Conservation (phyloP, 257 asterid genomes). For the Scutellaria minor region DNA sequence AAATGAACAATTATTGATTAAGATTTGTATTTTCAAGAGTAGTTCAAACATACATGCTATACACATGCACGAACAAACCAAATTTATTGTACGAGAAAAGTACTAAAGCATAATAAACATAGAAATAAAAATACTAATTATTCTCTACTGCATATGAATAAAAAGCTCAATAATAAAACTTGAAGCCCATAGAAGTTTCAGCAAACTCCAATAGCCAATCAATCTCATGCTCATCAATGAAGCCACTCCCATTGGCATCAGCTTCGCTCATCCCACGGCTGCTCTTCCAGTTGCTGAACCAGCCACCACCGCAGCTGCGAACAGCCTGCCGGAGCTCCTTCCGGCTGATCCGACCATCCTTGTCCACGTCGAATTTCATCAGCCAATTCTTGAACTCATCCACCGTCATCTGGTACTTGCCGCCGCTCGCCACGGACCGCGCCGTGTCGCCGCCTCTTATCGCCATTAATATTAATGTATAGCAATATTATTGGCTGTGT, state of each 20-base stretch:
- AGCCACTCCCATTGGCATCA: slow-evolving; percentile 41
- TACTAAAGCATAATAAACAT: no score
- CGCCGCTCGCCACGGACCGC: slow-evolving; percentile 31
- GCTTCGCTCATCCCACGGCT: slow-evolving; percentile 42
- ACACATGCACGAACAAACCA: neutral
- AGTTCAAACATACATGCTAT: no score
- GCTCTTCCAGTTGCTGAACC: slow-evolving; percentile 50
- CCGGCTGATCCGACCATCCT: slow-evolving; percentile 50
- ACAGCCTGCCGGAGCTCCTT: slow-evolving; percentile 49
- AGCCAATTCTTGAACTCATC: slow-evolving; percentile 55
- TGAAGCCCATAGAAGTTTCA: slow-evolving; percentile 40
- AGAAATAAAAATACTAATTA: neutral
- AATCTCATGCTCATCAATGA: slow-evolving; percentile 44
- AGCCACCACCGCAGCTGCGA: slow-evolving; percentile 46
- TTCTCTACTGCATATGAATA: neutral
- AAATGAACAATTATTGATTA: no score
- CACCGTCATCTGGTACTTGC: slow-evolving; percentile 45
- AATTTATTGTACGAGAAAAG: no score
- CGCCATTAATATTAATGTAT: slow-evolving; percentile 30
- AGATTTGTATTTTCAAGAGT: no score
- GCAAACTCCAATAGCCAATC: slow-evolving; percentile 50
- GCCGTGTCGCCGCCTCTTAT: slow-evolving; percentile 40
- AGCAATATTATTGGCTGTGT: no score
- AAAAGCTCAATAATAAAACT: slow-evolving; percentile 32
- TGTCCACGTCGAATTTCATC: slow-evolving; percentile 43